Base-by-base conservation (phyloP, 495 filamentous ascomycete genomes). In the Aspergillus leporis region DNA sequence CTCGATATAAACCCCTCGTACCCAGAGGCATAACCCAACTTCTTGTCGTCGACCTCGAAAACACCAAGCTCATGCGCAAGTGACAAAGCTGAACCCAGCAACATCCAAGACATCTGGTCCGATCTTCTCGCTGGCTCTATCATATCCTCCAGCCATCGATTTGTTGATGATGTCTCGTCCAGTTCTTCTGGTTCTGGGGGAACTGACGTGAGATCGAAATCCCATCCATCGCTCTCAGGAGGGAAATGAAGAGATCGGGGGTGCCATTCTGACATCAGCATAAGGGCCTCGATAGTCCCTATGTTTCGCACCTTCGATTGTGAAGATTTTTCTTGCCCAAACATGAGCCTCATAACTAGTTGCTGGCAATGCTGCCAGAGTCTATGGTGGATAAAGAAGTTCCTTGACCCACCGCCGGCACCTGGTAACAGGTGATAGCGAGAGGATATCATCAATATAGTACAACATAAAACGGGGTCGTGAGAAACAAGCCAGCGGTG, bases 31-130 rank as follows among this genome's bases (percentile, higher is more conserved):
- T 61, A 60, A 47, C 25, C 40, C n/a, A 48, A 56, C 18, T 65
- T 64, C 28, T 66, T 60, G 22, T 72, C 70, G 50, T 78, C 72
- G 0, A 74, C 70, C 50, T 83, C 79, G 51, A 81, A 83, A 8
- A 83, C 70, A 1, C 78, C 78, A 19, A 83, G 62, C 53, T 82
- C 80, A 52, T 83, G 78, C 0, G 78, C 73, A 18, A 83, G 72
- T n/a, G 79, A 80, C 12, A 82, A 61, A 0, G 76, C 80, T 60
- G 74, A 80, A 0, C 80, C 80, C 16, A 83, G 71, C 7, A 80
- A 60, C 78, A 82, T 82, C 81, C 81, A 83, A 0, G 80, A 82
- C 81, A 83, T 82, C n/a, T 79, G 76, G 60, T 83, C 81, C 1
- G 80, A 82, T 58, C 81, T 63, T 50, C 75, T 70, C 10, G 81